phyloP scores from a whole-genome alignment of 2,329 filamentous ascomycete genomes.

The Whalleya microplaca region DNA sequence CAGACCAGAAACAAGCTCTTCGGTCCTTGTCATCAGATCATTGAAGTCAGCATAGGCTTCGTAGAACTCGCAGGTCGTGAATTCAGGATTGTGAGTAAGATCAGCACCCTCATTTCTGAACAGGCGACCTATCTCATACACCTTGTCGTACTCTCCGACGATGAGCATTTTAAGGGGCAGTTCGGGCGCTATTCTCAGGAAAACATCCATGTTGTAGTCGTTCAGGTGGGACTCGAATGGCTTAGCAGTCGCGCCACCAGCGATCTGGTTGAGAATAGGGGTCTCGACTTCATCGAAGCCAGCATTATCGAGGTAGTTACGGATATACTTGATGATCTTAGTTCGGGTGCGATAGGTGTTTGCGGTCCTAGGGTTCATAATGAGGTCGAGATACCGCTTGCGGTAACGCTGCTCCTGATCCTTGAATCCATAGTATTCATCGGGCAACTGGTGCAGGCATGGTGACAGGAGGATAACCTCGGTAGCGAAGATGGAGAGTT shows the following conservation, averaged over 20 bases:
- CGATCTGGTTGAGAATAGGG: conserved; percentile 95
- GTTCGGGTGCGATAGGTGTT: conserved; percentile 83
- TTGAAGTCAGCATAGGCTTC: conserved; percentile 91
- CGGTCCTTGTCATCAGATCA: conserved; percentile 88
- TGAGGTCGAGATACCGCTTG: conserved; percentile 91
- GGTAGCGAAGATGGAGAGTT: conserved; percentile 90
- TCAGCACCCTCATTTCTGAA: conserved; percentile 95
- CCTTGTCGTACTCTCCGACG: conserved; percentile 89
- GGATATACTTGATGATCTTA: conserved; percentile 87
- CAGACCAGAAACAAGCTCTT: conserved; percentile 87
- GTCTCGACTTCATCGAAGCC: conserved; percentile 96
- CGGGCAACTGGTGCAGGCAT: conserved; percentile 87
- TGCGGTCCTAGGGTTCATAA: conserved; percentile 90
- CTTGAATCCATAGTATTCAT: conserved; percentile 92
- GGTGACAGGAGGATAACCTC: conserved; percentile 86
- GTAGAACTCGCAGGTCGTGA: conserved; percentile 98
- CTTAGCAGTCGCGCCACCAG: conserved; percentile 92
- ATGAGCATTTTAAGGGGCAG: conserved; percentile 96
- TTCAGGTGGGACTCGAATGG: conserved; percentile 97
- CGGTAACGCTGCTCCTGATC: conserved; percentile 93
- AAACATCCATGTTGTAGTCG: conserved; percentile 92
- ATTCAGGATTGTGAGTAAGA: conserved; percentile 96
- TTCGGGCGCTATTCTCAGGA: conserved; percentile 92
- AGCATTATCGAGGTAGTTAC: conserved; percentile 82
- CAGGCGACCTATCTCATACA: conserved; percentile 94